Base-by-base conservation (phyloP, 2,329 filamentous ascomycete species). In the Apiospora marii region DNA sequence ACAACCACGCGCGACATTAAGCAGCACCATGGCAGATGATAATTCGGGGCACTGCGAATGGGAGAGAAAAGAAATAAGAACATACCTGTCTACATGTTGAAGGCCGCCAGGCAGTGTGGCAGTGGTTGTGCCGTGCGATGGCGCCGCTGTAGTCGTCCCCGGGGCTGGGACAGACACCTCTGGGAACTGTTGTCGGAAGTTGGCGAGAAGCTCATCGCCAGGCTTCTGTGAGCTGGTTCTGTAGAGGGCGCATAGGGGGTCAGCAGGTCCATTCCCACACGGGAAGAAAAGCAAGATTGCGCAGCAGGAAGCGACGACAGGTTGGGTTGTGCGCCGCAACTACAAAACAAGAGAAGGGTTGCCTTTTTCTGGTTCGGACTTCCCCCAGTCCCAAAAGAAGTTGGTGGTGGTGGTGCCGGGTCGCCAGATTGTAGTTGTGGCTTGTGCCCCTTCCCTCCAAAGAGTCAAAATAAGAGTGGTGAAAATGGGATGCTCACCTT, bases 201-300 rank as follows among this genome's bases (percentile, higher is more conserved):
- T 92, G 83, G 91, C 91, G 81, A 96, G 91, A 80, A 98, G 88
- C 79, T 95, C 94, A 80, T 95, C 93, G 82, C 91, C 92, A 72
- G 95, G 95, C 86, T 97, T 97, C 83, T 95, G 93, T 72, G 93
- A 91, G 82, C 90, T 94, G 79, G 90, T 93, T 84, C 92, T 94
- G 77, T 68, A 76, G 70, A 68, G 71, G 71, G 72, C 72, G 72
- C 41, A 64, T 71, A 24, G 71, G 37, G 24, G 69, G 69, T 71
- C 53, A 48, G 72, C 73, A 69, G 27, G 70, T 72, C 30, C 24
- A 46, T 44, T 46, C 12, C 41, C n/a, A 16, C 22, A 69, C 30
- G 37, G 6, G 22, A 48, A 14, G 49, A 70, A 67, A 44, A 46
- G n/a, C 16, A 48, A 5, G 67, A 8, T 30, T 24, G 67, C 27